Evolutionary conservation across 2,329 filamentous ascomycete species (phyloP).

Genomic region (Penicillium crustosum): DNA sequence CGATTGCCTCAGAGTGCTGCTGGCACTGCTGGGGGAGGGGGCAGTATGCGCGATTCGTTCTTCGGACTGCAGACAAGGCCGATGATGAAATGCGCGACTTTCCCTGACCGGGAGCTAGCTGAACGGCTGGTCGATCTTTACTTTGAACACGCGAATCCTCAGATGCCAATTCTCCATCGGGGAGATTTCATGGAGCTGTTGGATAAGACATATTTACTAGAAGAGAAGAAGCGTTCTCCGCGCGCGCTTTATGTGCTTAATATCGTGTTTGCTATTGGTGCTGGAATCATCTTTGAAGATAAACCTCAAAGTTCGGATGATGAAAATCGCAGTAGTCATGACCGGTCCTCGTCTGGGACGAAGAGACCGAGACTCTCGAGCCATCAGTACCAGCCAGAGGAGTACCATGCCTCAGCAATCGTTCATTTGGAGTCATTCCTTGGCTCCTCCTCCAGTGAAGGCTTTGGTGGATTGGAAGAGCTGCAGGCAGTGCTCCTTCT

Average conservation of each 20-base stretch:
- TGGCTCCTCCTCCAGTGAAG: conserved; percentile 58
- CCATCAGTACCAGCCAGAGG: conserved; percentile 77
- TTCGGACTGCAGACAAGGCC: conserved; percentile 94
- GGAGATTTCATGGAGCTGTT: conserved; percentile 88
- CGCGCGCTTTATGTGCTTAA: conserved; percentile 91
- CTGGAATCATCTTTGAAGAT: conserved; percentile 78
- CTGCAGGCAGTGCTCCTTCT: conserved; percentile 89
- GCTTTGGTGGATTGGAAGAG: conserved; percentile 84
- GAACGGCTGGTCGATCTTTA: conserved; percentile 75
- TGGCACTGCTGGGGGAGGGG: conserved; percentile 55
- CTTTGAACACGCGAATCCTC: conserved; percentile 94
- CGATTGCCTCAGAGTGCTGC: conserved; percentile 51
- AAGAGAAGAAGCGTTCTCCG: conserved; percentile 66
- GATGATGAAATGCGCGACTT: conserved; percentile 78
- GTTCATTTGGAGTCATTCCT: conserved; percentile 86
- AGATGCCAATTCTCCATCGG: conserved; percentile 88
- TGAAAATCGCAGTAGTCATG: conserved; percentile 23
- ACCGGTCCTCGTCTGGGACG: conserved; percentile 31
- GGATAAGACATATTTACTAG: conserved; percentile 72
- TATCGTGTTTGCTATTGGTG: conserved; percentile 95
- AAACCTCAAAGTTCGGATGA: conserved; percentile 33
- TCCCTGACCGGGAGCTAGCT: conserved; percentile 75
- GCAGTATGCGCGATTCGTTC: conserved; percentile 91
- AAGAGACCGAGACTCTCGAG: conserved; percentile 56
- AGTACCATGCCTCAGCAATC: conserved; percentile 94